Evolutionary conservation across 495 filamentous ascomycete species (phyloP).

Genomic region (Penicillium herquei): DNA sequence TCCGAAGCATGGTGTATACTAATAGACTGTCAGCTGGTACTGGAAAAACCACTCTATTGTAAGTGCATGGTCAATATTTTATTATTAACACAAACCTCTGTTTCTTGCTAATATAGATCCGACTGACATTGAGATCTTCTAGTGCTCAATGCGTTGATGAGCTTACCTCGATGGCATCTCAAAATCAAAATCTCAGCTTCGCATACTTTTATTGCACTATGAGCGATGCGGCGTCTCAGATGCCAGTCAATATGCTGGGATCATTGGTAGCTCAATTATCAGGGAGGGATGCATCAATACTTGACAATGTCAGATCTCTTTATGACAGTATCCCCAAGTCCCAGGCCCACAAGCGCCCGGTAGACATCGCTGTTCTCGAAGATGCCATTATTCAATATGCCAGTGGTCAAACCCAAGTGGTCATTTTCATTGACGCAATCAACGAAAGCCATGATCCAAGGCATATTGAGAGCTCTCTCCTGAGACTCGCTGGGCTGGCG

Average conservation of each 20-base stretch:
- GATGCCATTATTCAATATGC: constrained; percentile 16
- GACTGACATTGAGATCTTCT: not conserved
- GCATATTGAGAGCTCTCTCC: constrained; percentile 11
- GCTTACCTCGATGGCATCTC: constrained; percentile 8
- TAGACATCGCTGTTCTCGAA: constrained; percentile 17
- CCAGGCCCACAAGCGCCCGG: constrained; percentile 13
- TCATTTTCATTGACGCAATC: constrained; percentile 20
- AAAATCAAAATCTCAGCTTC: constrained; percentile 2
- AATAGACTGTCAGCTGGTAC: constrained; percentile 15
- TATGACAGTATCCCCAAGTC: constrained; percentile 16
- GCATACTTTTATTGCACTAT: constrained; percentile 28
- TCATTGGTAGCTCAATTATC: constrained; percentile 23
- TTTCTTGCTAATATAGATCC: not conserved
- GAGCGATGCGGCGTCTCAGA: constrained; percentile 19
- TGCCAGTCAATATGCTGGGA: constrained; percentile 16
- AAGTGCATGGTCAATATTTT: not conserved
- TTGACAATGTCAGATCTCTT: constrained; percentile 10
- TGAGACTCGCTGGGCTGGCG: constrained; percentile 10
- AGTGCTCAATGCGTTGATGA: constrained; percentile 23
- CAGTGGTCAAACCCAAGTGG: not conserved
- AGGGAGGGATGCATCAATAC: constrained; percentile 8
- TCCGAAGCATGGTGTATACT: not conserved
- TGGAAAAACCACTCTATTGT: constrained; percentile 26
- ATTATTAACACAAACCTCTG: too few species aligned
- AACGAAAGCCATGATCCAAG: constrained; percentile 20